A percentile compares a stretch with the other conserved stretches of the same genome.
Evolutionary conservation across 495 filamentous ascomycete genomes (phyloP).

Genomic region (Podospora pseudoanserina): DNA sequence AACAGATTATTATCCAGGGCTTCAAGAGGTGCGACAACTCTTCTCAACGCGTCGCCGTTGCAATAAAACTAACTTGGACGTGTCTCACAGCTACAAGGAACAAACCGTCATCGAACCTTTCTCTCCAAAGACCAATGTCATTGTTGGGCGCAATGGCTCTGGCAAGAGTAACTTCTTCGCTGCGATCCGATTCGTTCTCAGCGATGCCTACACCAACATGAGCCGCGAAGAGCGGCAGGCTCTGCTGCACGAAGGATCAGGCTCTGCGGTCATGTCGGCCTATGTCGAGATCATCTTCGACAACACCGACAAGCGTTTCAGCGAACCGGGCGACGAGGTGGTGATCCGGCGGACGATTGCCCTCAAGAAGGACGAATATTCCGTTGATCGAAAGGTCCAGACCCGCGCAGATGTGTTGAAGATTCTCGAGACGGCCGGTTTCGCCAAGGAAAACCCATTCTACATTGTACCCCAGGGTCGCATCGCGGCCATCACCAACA

Average conservation of each 20-base stretch:
- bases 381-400: slow-evolving; percentile 90
- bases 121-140: slow-evolving; percentile 96
- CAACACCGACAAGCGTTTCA: slow-evolving; percentile 94
- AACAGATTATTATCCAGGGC: slow-evolving; percentile 99
- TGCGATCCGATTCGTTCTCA: slow-evolving; percentile 96
- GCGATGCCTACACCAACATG: slow-evolving; percentile 96
- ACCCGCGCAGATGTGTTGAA: slow-evolving; percentile 95
- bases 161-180: slow-evolving; percentile 99
- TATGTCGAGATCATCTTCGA: slow-evolving; percentile 99
- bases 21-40: slow-evolving; percentile 80
- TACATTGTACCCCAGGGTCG: slow-evolving; percentile 98
- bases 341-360: slow-evolving; percentile 91
- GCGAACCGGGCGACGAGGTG: slow-evolving; percentile 86
- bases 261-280: slow-evolving; percentile 96
- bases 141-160: slow-evolving; percentile 97
- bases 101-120: slow-evolving; percentile 98
- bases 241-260: slow-evolving; percentile 92
- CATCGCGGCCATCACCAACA: slow-evolving; percentile 93
- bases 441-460: slow-evolving; percentile 96
- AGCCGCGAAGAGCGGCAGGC: slow-evolving; percentile 93
- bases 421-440: slow-evolving; percentile 90
- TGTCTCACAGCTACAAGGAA: slow-evolving; percentile 80
- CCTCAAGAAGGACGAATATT: slow-evolving; percentile 98
- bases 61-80: slow-evolving; percentile 19
- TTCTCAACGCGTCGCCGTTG: not conserved